These are phyloP conservation scores for Prunus persica DNA, from an alignment of 306 rosid genomes.

Conservation along the genomic window Prunus_persica_NCBIv2 NC_034009.1:36906501-36907000, in stretches of 20 bases:
- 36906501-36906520: not conserved
- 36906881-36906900: not conserved
- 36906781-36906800: not conserved
- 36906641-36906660: not conserved
- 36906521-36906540: not conserved
- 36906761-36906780: too few relatives aligned
- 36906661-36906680: too few relatives aligned
- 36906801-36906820: not conserved
- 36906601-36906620: not conserved
- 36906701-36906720: not conserved
- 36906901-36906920: conserved; percentile 1
- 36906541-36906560: not conserved
- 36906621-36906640: not conserved
- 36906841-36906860: too few relatives aligned
- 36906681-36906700: not conserved
- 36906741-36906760: too few relatives aligned
- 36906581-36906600: not conserved
- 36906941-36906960: not conserved
- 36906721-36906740: not conserved
- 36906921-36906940: not conserved
- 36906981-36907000: not conserved
- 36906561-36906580: not conserved
- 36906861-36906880: too few relatives aligned
- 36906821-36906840: not conserved
- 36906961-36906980: conserved; percentile 9